A percentile compares a stretch with the other conserved stretches of the same genome.
Evolutionary conservation across 2,329 filamentous ascomycete genomes (phyloP).

Genomic region (Beauveria scarabaeidicola): DNA sequence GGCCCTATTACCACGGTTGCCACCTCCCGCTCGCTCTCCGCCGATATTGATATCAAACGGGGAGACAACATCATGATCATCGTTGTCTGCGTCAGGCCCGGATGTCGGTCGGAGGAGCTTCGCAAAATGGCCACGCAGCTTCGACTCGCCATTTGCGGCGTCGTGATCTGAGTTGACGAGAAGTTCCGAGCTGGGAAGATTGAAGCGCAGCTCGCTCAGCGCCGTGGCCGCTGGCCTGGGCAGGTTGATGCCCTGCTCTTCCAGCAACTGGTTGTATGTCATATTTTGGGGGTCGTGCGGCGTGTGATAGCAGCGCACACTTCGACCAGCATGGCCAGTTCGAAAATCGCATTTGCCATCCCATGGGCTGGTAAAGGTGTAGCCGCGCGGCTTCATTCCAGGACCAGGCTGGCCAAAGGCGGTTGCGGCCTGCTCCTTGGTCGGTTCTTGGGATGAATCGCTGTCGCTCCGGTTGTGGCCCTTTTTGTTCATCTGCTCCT

Average conservation of each 20-base stretch:
- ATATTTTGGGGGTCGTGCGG: slow-evolving; percentile 36
- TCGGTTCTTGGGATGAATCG: slow-evolving; percentile 12
- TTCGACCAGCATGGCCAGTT: slow-evolving; percentile 67
- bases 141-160: slow-evolving; percentile 18
- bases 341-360: slow-evolving; percentile 78
- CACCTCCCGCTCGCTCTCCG: slow-evolving; percentile 76
- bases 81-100: slow-evolving; percentile 29
- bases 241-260: slow-evolving; percentile 22
- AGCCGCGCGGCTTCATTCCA: slow-evolving; percentile 51
- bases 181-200: slow-evolving; percentile 55
- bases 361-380: slow-evolving; percentile 81
- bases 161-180: slow-evolving; percentile 33
- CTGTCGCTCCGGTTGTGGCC: slow-evolving; percentile 23
- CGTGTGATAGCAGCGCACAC: slow-evolving; percentile 66
- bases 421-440: neutral
- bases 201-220: slow-evolving; percentile 84
- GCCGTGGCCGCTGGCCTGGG: slow-evolving; percentile 30
- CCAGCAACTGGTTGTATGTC: slow-evolving; percentile 37
- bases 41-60: slow-evolving; percentile 67
- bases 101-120: slow-evolving; percentile 28
- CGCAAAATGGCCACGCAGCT: slow-evolving; percentile 34
- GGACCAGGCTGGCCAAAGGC: slow-evolving; percentile 29
- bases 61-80: slow-evolving; percentile 24
- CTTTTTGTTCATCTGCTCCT: slow-evolving; percentile 19
- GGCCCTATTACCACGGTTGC: slow-evolving; percentile 73